Evolutionary conservation across 345 rosid species (phyloP).

Genomic region (Aquilaria sinensis): DNA sequence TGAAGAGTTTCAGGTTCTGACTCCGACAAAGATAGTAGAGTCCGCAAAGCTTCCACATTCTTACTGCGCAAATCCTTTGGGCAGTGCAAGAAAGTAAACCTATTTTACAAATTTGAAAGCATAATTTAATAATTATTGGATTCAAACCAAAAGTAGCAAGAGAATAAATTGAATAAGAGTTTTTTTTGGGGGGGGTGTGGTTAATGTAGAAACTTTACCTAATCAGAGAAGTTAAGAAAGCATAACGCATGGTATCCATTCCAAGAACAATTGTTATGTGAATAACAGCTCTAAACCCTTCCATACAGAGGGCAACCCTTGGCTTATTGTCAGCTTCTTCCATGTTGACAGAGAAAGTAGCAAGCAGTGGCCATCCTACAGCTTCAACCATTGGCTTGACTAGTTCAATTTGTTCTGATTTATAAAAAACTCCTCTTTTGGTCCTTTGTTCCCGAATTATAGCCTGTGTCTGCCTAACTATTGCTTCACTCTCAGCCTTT

Average conservation of each 20-base stretch:
- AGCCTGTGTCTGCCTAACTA: slow-evolving; percentile 82
- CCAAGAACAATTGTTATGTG: slow-evolving; percentile 75
- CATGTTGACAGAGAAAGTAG: slow-evolving; percentile 89
- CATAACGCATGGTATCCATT: slow-evolving; percentile 97
- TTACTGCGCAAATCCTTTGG: slow-evolving; percentile 92
- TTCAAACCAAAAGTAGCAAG: too few species aligned
- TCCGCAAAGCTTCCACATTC: slow-evolving; percentile 89
- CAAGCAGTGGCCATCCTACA: slow-evolving; percentile 92
- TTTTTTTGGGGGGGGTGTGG: too few species aligned
- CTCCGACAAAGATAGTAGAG: slow-evolving; percentile 64
- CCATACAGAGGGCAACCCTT: slow-evolving; percentile 80
- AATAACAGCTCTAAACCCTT: slow-evolving; percentile 92
- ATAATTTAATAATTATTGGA: neutral
- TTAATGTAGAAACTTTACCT: slow-evolving; percentile 32
- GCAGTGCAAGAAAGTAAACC: slow-evolving; percentile 94
- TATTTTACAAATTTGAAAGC: slow-evolving; percentile 25
- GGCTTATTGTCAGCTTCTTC: slow-evolving; percentile 95
- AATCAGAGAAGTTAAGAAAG: slow-evolving; percentile 82
- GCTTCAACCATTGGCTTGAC: slow-evolving; percentile 95
- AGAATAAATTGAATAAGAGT: too few species aligned
- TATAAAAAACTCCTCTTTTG: slow-evolving; percentile 79
- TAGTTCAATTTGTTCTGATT: slow-evolving; percentile 60
- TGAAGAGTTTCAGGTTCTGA: slow-evolving; percentile 67
- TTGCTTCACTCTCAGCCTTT: slow-evolving; percentile 70
- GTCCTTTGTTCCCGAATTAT: slow-evolving; percentile 72